Conservation (phyloP, 352 stramenopile genomes). For the Thalassiosira pacifica region DNA sequence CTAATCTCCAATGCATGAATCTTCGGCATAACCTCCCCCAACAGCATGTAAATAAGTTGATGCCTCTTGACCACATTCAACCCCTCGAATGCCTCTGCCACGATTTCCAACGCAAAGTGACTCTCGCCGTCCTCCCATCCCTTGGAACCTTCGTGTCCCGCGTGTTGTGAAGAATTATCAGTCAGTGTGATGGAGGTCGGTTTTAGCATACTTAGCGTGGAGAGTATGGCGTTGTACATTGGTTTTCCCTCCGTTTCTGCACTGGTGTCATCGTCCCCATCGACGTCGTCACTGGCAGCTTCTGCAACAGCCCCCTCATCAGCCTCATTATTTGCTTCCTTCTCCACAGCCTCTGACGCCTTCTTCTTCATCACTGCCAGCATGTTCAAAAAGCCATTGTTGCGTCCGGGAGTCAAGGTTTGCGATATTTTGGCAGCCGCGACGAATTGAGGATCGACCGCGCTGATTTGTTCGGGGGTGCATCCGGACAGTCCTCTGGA, state of each 20-base stretch:
- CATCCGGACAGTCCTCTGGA: conserved; percentile 78
- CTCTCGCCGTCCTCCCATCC: conserved; percentile 77
- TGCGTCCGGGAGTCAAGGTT: conserved; percentile 85
- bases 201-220: conserved; percentile 72
- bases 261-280: too few relatives aligned
- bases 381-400: conserved; percentile 91
- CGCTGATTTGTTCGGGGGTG: conserved; percentile 80
- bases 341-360: conserved; percentile 58
- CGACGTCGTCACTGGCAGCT: conserved; percentile 26
- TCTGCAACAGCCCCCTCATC: background rate
- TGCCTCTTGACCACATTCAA: conserved; percentile 86
- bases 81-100: conserved; percentile 84
- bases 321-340: conserved; percentile 17
- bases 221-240: conserved; percentile 86
- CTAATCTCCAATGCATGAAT: conserved; percentile 86
- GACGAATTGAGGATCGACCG: conserved; percentile 84
- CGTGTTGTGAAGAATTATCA: conserved; percentile 83
- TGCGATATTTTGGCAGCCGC: conserved; percentile 80
- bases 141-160: too few relatives aligned
- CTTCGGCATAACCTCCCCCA: conserved; percentile 84
- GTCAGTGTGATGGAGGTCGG: conserved; percentile 69
- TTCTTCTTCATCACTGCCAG: conserved; percentile 85
- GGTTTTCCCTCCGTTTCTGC: conserved; percentile 56
- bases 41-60: conserved; percentile 86
- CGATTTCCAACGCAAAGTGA: conserved; percentile 84